These are phyloP conservation scores for Aspergillus sclerotiicarbonarius DNA, from an alignment of 495 filamentous ascomycete genomes.

Conservation along the genomic window DNA sequence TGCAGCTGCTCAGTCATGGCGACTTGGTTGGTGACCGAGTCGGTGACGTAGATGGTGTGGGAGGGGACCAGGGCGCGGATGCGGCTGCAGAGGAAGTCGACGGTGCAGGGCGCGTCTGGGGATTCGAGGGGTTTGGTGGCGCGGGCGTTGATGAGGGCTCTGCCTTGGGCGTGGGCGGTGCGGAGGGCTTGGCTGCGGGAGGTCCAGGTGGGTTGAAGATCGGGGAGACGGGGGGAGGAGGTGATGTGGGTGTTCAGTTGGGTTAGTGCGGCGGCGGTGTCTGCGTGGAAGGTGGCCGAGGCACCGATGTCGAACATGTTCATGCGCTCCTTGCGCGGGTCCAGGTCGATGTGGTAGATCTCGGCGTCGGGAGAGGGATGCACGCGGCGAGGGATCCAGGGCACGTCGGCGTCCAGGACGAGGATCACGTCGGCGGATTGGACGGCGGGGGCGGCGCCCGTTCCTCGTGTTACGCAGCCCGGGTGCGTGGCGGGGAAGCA, in stretches of 20 bases:
- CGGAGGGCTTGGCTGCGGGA: neutral
- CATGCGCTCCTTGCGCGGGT: slow-evolving; percentile 29
- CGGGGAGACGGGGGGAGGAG: slow-evolving; percentile 1
- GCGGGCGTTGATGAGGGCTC: slow-evolving; percentile 11
- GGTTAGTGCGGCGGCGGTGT: slow-evolving; percentile 13
- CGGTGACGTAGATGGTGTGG: slow-evolving; percentile 22
- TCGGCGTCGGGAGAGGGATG: slow-evolving; percentile 18
- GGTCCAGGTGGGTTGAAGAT: neutral
- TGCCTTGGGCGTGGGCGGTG: slow-evolving; percentile 5
- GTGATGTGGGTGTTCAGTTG: slow-evolving; percentile 19
- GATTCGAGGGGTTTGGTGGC: slow-evolving; percentile 14
- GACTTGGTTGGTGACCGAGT: slow-evolving; percentile 28
- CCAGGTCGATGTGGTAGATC: slow-evolving; percentile 31
- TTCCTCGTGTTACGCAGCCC: slow-evolving; percentile 20
- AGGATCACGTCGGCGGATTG: slow-evolving; percentile 25
- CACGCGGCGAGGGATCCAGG: slow-evolving; percentile 26
- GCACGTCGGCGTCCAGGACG: slow-evolving; percentile 31
- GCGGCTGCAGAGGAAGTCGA: slow-evolving; percentile 19
- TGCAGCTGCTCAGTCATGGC: slow-evolving; percentile 15
- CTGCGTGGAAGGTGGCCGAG: slow-evolving; percentile 17
- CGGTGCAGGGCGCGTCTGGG: slow-evolving; percentile 15
- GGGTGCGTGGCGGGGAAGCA: slow-evolving; percentile 25
- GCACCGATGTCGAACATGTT: slow-evolving; percentile 23
- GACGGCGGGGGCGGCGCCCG: slow-evolving; percentile 19
- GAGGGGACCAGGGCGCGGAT: slow-evolving; percentile 15